Percentiles rank a stretch among this genome's conserved stretches.
Conservation (phyloP, 176 grass and related monocot species). For the Dendrocalamus sinicus region DNA sequence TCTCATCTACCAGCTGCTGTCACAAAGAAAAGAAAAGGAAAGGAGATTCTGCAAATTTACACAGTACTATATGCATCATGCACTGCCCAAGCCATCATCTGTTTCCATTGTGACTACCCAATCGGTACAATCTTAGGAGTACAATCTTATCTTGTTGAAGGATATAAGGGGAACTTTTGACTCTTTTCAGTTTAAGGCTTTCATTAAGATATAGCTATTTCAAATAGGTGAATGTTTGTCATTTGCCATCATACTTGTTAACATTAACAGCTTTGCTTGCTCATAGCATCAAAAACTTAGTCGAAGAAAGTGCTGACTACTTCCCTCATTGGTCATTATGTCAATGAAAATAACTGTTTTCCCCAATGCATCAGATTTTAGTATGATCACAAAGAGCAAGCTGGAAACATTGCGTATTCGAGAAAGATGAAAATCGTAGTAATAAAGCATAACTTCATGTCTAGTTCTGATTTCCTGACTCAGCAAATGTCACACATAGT, state of each 20-base stretch:
- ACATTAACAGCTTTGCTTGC: background rate
- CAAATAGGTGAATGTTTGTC: background rate
- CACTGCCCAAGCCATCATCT: background rate
- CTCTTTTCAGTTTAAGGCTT: background rate
- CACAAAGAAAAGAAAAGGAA: background rate
- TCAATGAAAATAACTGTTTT: background rate
- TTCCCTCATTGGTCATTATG: background rate
- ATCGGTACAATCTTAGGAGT: background rate
- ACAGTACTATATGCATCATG: background rate
- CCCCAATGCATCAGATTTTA: background rate
- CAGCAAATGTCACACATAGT: background rate
- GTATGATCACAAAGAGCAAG: background rate
- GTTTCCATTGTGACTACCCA: background rate
- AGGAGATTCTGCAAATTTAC: background rate
- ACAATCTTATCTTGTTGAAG: background rate
- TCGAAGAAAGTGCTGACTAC: too few species aligned
- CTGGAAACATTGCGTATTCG: background rate
- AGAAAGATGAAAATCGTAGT: background rate
- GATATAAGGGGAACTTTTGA: background rate
- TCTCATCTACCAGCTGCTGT: background rate
- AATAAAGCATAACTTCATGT: background rate
- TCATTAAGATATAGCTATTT: background rate
- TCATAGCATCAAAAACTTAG: background rate
- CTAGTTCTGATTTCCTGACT: background rate
- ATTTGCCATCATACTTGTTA: background rate